Evolutionary conservation across 2,329 filamentous ascomycete genomes (phyloP).

Genomic region (Fusarium scirpi): DNA sequence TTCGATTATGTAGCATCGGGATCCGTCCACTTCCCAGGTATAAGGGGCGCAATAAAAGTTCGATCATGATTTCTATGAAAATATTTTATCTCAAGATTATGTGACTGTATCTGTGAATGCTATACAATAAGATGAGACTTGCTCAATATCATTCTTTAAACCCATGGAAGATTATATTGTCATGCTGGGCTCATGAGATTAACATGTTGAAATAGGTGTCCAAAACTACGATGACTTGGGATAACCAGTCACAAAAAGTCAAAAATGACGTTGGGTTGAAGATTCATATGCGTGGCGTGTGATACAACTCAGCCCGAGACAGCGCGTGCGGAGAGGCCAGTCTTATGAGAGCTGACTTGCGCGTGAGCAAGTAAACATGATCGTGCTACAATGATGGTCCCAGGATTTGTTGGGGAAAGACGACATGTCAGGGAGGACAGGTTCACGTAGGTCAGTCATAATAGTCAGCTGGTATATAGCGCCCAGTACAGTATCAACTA

Average conservation of each 20-base stretch:
- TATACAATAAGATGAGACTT: conserved; percentile 18
- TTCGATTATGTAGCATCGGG: conserved; percentile 38
- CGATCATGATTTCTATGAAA: conserved; percentile 31
- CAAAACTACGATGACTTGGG: neutral
- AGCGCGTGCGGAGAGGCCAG: conserved; percentile 24
- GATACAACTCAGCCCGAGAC: conserved; percentile 23
- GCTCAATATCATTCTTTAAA: conserved; percentile 18
- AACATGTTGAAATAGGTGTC: neutral
- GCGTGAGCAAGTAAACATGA: conserved; percentile 29
- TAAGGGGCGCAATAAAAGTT: conserved; percentile 50
- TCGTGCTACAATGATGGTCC: conserved; percentile 5
- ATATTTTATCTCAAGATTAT: neutral
- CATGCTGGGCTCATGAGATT: neutral
- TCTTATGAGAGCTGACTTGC: conserved; percentile 21
- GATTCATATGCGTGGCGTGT: conserved; percentile 4
- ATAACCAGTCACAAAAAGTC: neutral
- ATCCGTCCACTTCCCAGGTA: conserved; percentile 38
- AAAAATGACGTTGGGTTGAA: conserved; percentile 19
- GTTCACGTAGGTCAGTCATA: conserved; percentile 15
- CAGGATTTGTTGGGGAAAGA: conserved; percentile 26
- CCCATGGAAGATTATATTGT: neutral
- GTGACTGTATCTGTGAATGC: neutral
- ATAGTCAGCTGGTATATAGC: conserved; percentile 29
- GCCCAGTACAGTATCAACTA: neutral
- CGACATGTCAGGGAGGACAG: neutral